Conservation (phyloP, 495 filamentous ascomycete species). For the Pseudoneurospora amorphoporcata region DNA sequence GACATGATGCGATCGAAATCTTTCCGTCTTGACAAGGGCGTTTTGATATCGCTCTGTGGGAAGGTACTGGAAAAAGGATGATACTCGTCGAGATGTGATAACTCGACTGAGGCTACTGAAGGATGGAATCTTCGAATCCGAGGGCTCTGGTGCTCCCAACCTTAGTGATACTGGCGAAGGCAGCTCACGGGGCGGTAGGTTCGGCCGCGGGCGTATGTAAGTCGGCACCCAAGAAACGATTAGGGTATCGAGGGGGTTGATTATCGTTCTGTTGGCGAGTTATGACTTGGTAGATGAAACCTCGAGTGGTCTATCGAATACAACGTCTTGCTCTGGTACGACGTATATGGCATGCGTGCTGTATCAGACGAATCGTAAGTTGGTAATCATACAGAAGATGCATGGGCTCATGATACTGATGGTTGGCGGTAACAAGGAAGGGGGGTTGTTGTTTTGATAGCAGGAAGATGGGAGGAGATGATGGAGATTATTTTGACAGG, state of each 20-base stretch:
- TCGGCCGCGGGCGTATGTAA: background rate
- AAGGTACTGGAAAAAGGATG: background rate
- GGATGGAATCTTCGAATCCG: background rate
- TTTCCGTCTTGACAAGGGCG: background rate
- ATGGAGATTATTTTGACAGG: background rate
- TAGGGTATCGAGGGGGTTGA: background rate
- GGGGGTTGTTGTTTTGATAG: background rate
- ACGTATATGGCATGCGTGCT: background rate
- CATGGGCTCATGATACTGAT: background rate
- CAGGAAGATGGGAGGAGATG: background rate
- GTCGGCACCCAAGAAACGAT: background rate
- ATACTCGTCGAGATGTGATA: background rate
- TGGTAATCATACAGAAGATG: background rate
- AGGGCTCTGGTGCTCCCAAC: background rate
- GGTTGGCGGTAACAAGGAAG: background rate
- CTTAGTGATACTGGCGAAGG: background rate
- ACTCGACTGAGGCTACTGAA: background rate
- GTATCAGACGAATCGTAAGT: background rate
- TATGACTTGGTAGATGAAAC: background rate
- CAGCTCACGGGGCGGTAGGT: background rate
- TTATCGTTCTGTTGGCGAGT: background rate
- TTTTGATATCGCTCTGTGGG: background rate
- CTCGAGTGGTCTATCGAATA: background rate
- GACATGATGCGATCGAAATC: background rate
- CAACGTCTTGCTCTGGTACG: background rate